Percentiles rank a stretch among this genome's conserved stretches.
phyloP scores from a whole-genome alignment of 192 early-diverging fungal genomes.

The Umbelopsis sp. region DNA sequence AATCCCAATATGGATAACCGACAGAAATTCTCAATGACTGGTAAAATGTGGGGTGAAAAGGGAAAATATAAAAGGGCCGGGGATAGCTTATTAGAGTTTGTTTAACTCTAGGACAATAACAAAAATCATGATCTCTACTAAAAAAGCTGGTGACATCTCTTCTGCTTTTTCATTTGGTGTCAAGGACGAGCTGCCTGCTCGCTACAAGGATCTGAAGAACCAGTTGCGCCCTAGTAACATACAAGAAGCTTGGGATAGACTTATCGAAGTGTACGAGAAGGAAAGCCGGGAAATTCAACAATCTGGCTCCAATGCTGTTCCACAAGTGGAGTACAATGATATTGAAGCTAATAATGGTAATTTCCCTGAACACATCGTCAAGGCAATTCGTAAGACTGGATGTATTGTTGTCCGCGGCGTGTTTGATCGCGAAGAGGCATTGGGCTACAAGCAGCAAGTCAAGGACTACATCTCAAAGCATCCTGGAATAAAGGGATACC shows the following conservation, averaged over 20 bases:
- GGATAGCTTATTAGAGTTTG: not conserved
- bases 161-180: conserved; percentile 31
- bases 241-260: conserved; percentile 17
- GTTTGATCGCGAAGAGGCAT: conserved; percentile 22
- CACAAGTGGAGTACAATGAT: conserved; percentile 25
- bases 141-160: conserved; percentile 27
- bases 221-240: conserved; percentile 14
- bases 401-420: conserved; percentile 32
- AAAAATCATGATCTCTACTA: conserved; percentile 4
- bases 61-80: not conserved
- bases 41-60: not conserved
- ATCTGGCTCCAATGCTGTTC: conserved; percentile 26
- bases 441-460: conserved; percentile 31
- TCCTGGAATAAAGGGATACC: not conserved
- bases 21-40: too few species aligned
- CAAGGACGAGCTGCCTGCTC: conserved; percentile 24
- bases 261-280: conserved; percentile 18
- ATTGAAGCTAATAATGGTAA: conserved; percentile 24
- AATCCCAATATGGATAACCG: too few species aligned
- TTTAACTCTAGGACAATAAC: not conserved
- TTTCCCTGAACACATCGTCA: conserved; percentile 25
- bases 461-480: conserved; percentile 26
- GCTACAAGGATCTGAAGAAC: conserved; percentile 29
- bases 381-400: conserved; percentile 30
- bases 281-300: conserved; percentile 25